Base-by-base conservation (phyloP, 441 rosid species). In the Isatis lusitanica region DNA sequence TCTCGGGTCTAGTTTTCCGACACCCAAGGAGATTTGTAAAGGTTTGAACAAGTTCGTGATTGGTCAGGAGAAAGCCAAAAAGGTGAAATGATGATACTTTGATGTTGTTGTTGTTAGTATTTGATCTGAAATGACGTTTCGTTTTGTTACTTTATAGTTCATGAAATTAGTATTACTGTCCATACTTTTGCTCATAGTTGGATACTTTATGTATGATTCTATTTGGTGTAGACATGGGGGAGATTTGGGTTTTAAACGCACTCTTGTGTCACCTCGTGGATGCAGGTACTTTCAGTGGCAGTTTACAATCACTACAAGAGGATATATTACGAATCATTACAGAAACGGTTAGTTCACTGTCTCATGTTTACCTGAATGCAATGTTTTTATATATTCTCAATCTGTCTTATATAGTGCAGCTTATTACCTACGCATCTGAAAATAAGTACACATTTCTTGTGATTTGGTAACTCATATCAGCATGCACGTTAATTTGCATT, bases 251-350 rank as follows among this genome's bases (percentile, higher is more conserved):
- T 30, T 52, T 42, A 44, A 43, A 33, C 0, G 8, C 6, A 9
- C 42, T 53, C 43, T 65, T 46, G 53, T 56, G 65, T 26, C 7
- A 68, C 36, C n/a, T 62, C 7, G 59, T 73, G 40, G 63, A 66
- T 81, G 56, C 87, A 94, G 98, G 97, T 94, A 76, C 97, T 94
- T 47, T 83, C 98, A 3, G 98, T 92, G 72, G 98, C 97, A 17
- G 97, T 94, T 66, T 94, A 90, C 87, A 94, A 94, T 84, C 98
- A 94, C 81, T 94, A 92, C 73, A 90, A 86, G 86, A 89, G 98
- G 82, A 88, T 94, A 51, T 74, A 87, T 80, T 83, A 80, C 6
- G 98, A 90, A 55, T 85, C 97, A 28, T 63, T 40, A 46, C 83
- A 82, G 73, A 92, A 87, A 82, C 86, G 91, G 97, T 92, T 72